Base-by-base conservation (phyloP, 1,284 basidiomycete genomes). In the Neonothopanus nambi region DNA sequence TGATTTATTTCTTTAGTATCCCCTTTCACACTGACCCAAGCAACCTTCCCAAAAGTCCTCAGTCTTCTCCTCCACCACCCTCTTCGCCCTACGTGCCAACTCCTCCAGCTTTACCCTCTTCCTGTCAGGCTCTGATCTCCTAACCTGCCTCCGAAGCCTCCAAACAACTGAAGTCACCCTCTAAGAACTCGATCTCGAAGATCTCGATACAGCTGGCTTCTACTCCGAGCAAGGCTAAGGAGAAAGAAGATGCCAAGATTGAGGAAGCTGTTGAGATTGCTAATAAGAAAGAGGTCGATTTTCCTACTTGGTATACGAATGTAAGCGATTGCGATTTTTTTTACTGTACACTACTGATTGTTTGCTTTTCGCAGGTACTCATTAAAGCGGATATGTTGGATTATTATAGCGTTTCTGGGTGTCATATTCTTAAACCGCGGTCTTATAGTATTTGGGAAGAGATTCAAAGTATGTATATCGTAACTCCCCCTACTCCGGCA, bases 351-450 rank as follows among this genome's bases (percentile, higher is more conserved):
- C 43, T 51, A 28, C 30, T 48, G 52, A 52, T 37, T 26, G 57
- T 45, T 44, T 30, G 39, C n/a, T n/a, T n/a, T n/a, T n/a, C n/a
- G n/a, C n/a, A 96, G 91, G 95, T 98, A n/a, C 78, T 99, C 58
- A 79, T 96, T 71, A 98, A 99, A 78, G 93, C 95, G 21, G 95
- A 99, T 66, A 98, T 99, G 96, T 76, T 99, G 53, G 97, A 99
- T 68, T 99, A 99, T 76, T 99, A 99, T 75, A 95, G 89, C 70
- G 95, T 99, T 65, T 95, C 93, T 59, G 97, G 96, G 23, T 99
- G 96, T 70, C 99, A 99, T 75, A 98, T 99, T 65, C 86, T 99
- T 58, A 95, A 95, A 70, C 97, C 97, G 0, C 95, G 93, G 90
- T 96, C 94, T 6, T 99, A 93, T 74, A 87, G 85, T 64, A 95